Evolutionary conservation across 306 rosid species (phyloP).

Genomic region (Calophaca sinica): DNA sequence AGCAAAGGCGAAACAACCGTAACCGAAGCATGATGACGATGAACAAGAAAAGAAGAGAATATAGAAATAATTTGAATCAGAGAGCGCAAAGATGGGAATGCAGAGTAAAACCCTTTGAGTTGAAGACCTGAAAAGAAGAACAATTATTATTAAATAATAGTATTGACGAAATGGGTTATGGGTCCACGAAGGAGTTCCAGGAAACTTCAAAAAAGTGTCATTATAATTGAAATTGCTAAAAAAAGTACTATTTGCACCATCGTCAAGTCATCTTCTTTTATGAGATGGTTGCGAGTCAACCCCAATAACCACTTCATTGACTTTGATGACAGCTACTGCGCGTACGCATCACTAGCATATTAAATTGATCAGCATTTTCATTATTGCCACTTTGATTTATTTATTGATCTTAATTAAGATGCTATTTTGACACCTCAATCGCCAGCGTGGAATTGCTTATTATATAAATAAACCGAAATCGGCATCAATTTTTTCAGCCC

Average conservation of each 20-base stretch:
- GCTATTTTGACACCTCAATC: too few species aligned
- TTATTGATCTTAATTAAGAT: too few species aligned
- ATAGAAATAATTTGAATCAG: neutral
- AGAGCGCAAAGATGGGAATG: neutral
- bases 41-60: neutral
- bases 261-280: neutral
- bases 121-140: neutral
- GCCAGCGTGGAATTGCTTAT: too few species aligned
- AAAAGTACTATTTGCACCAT: too few species aligned
- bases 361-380: too few species aligned
- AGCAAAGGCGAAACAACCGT: neutral
- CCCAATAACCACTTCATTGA: too few species aligned
- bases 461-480: too few species aligned
- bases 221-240: too few species aligned
- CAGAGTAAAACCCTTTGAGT: neutral
- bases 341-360: too few species aligned
- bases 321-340: too few species aligned
- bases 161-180: neutral
- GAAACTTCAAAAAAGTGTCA: slow-evolving; percentile 17
- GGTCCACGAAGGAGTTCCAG: neutral
- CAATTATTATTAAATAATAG: slow-evolving; percentile 1
- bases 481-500: too few species aligned
- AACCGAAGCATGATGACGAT: slow-evolving; percentile 6
- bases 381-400: too few species aligned
- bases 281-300: neutral